A percentile compares a stretch with the other conserved stretches of the same genome.
Evolutionary conservation across 2,329 filamentous ascomycete species (phyloP).

Genomic region (Cordyceps tenuipes): DNA sequence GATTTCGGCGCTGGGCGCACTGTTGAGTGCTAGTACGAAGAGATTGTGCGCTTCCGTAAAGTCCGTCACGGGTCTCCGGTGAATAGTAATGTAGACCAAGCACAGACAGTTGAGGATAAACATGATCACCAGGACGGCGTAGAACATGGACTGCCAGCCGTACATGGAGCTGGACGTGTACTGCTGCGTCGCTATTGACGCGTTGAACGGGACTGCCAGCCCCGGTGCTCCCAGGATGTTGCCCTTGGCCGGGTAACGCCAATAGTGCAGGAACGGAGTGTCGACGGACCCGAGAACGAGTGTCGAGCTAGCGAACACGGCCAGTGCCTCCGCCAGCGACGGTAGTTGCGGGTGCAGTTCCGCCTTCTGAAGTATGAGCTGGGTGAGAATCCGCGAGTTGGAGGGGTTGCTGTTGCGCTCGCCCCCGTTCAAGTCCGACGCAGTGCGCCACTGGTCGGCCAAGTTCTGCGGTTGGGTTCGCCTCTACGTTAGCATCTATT

Average conservation of each 20-base stretch:
- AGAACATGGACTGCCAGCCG: constrained; percentile 58
- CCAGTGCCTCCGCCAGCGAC: constrained; percentile 64
- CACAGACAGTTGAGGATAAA: constrained; percentile 61
- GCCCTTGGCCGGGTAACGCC: constrained; percentile 31
- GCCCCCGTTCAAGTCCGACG: constrained; percentile 50
- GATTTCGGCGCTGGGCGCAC: constrained; percentile 29
- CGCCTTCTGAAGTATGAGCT: constrained; percentile 37
- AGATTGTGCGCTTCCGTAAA: constrained; percentile 71
- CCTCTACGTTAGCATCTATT: not conserved
- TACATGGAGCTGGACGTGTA: constrained; percentile 60
- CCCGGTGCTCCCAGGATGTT: constrained; percentile 35
- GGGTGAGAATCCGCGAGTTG: constrained; percentile 47
- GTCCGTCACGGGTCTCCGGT: constrained; percentile 60
- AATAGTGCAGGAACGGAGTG: constrained; percentile 52
- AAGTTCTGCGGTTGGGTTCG: constrained; percentile 28
- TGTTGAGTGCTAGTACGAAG: constrained; percentile 63
- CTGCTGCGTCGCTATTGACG: constrained; percentile 53
- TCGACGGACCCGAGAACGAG: constrained; percentile 51
- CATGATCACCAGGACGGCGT: constrained; percentile 54
- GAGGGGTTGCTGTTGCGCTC: constrained; percentile 46
- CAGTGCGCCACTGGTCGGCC: constrained; percentile 43
- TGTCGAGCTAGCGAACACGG: constrained; percentile 60
- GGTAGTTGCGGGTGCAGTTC: constrained; percentile 46
- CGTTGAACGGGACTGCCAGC: constrained; percentile 50
- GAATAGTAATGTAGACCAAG: constrained; percentile 49